These are phyloP conservation scores for Phaeosphaeria sp. DNA, from an alignment of 2,329 filamentous ascomycete species.

Conservation along the genomic window DNA sequence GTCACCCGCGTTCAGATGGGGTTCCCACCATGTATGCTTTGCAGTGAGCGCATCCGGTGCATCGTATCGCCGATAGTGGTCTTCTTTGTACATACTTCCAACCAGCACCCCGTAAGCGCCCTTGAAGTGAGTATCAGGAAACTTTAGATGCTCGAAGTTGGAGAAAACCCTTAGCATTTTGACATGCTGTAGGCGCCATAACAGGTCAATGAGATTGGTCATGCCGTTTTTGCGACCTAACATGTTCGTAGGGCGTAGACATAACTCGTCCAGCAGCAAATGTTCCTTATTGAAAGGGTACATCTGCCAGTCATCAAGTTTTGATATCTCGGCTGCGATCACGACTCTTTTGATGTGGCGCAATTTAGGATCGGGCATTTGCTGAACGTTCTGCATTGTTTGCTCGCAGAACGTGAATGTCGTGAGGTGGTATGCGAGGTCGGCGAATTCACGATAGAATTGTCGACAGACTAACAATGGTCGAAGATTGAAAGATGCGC, in stretches of 20 bases:
- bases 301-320: conserved; percentile 38
- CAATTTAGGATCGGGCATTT: not conserved
- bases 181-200: conserved; percentile 40
- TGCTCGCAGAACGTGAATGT: conserved; percentile 39
- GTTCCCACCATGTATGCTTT: conserved; percentile 50
- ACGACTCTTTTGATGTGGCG: conserved; percentile 32
- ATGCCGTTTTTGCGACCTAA: not conserved
- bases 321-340: conserved; percentile 31
- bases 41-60: conserved; percentile 29
- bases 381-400: conserved; percentile 12
- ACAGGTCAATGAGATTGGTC: conserved; percentile 9
- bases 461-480: conserved; percentile 49
- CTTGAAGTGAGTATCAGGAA: not conserved
- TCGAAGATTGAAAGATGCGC: conserved; percentile 29
- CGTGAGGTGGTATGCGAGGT: conserved; percentile 44
- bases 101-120: conserved; percentile 41
- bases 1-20: conserved; percentile 38
- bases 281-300: conserved; percentile 40
- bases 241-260: not conserved
- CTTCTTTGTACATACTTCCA: conserved; percentile 49
- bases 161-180: conserved; percentile 41
- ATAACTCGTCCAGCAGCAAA: conserved; percentile 38
- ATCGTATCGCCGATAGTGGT: conserved; percentile 51
- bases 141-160: conserved; percentile 18
- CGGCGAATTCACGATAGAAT: conserved; percentile 44